Evolutionary conservation across 495 filamentous ascomycete species (phyloP).

Genomic region (Aspergillus nidulans): DNA sequence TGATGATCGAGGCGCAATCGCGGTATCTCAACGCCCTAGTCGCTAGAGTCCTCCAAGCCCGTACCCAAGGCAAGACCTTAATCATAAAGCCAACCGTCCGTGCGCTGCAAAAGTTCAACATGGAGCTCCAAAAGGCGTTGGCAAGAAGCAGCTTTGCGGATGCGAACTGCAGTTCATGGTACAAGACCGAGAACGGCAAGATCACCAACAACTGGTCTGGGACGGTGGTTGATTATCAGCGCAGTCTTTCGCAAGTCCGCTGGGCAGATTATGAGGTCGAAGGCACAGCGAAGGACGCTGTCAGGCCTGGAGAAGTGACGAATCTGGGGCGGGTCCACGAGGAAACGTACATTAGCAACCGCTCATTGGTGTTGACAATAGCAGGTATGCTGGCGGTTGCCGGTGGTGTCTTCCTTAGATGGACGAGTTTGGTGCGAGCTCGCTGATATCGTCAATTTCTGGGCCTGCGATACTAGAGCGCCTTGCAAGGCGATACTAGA

Average conservation of each 20-base stretch:
- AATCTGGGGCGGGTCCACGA: conserved; percentile 34
- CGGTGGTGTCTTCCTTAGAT: conserved; percentile 1
- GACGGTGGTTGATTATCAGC: conserved; percentile 49
- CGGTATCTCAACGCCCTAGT: conserved; percentile 48
- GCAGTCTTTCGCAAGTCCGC: conserved; percentile 33
- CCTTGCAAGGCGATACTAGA: too few relatives aligned
- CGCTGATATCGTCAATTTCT: not conserved
- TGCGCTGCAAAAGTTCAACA: conserved; percentile 40
- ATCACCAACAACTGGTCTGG: conserved; percentile 56
- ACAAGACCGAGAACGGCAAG: conserved; percentile 48
- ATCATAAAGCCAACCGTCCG: conserved; percentile 32
- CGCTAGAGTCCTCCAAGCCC: conserved; percentile 32
- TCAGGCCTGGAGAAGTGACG: conserved; percentile 29
- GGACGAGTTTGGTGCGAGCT: conserved; percentile 1
- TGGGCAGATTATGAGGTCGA: conserved; percentile 47
- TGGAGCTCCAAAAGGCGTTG: conserved; percentile 41
- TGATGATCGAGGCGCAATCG: conserved; percentile 58
- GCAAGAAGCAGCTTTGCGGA: conserved; percentile 46
- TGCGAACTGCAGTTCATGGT: conserved; percentile 52
- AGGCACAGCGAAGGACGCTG: conserved; percentile 29
- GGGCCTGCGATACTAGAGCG: too few relatives aligned
- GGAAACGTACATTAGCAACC: conserved; percentile 10
- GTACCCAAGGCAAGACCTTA: conserved; percentile 32
- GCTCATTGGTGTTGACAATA: not conserved
- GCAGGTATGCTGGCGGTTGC: conserved; percentile 2